Percentiles rank a stretch among this genome's conserved stretches.
Evolutionary conservation across 2,329 filamentous ascomycete genomes (phyloP).

Genomic region (Blumeria hordei): DNA sequence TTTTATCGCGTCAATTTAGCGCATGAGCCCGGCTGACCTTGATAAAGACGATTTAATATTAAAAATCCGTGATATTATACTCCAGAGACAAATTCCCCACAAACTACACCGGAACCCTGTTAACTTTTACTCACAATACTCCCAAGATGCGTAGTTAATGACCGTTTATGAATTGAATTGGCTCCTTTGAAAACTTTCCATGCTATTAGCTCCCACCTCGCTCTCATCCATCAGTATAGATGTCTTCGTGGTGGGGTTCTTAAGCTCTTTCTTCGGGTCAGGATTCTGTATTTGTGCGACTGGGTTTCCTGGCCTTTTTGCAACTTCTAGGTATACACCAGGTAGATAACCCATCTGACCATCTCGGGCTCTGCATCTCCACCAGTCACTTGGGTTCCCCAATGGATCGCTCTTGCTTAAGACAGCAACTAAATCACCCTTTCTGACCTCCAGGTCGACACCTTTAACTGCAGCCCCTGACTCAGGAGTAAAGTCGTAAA

Average conservation of each 20-base stretch:
- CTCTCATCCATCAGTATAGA: conserved; percentile 20
- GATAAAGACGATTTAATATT: too few species aligned
- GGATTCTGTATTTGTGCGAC: conserved; percentile 15
- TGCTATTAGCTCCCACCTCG: conserved; percentile 37
- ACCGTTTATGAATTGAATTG: conserved; percentile 33
- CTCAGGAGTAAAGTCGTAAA: conserved; percentile 85
- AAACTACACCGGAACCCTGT: too few species aligned
- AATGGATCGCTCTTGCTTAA: conserved; percentile 79
- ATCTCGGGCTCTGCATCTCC: conserved; percentile 78
- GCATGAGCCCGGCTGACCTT: too few species aligned
- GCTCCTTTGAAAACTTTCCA: conserved; percentile 49
- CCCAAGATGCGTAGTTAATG: too few species aligned
- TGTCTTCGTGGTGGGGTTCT: conserved; percentile 21
- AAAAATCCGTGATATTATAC: too few species aligned
- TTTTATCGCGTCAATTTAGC: too few species aligned
- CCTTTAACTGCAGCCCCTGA: conserved; percentile 36
- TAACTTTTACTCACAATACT: too few species aligned
- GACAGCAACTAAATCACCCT: conserved; percentile 87
- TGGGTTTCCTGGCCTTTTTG: conserved; percentile 25
- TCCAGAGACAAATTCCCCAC: too few species aligned
- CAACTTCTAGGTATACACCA: conserved; percentile 66
- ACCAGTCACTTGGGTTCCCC: conserved; percentile 88
- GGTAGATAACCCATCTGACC: conserved; percentile 82
- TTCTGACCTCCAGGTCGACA: conserved; percentile 76
- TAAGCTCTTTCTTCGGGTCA: conserved; percentile 22